Evolutionary conservation across 2,329 filamentous ascomycete genomes (phyloP).

Genomic region (Pestalotiopsis sp.): DNA sequence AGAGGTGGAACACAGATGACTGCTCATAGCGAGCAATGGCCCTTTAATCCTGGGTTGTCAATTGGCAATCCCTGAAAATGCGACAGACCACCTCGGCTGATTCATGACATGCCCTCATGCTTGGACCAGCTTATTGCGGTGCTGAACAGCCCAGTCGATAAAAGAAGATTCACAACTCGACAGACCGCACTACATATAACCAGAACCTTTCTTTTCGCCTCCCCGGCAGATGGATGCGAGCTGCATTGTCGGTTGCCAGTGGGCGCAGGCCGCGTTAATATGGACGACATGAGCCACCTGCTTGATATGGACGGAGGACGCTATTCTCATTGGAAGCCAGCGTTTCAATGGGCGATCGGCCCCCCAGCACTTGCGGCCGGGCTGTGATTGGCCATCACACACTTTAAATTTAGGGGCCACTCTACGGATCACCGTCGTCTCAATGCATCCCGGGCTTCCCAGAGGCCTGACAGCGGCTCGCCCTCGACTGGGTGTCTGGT

Average conservation of each 20-base stretch:
- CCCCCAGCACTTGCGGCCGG: slow-evolving; percentile 14
- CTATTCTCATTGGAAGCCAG: not conserved
- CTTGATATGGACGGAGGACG: not conserved
- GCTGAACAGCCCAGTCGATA: not conserved
- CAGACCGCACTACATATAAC: no score
- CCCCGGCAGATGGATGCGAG: not conserved
- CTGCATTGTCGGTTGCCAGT: slow-evolving; percentile 4
- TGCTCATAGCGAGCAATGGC: not conserved
- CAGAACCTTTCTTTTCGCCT: no score
- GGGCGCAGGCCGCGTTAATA: not conserved
- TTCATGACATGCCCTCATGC: not conserved
- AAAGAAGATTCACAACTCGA: not conserved
- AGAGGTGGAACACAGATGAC: not conserved
- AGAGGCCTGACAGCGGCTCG: slow-evolving; percentile 13
- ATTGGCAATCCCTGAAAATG: not conserved
- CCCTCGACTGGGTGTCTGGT: not conserved
- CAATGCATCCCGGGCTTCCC: slow-evolving; percentile 22
- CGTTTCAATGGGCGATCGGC: slow-evolving; percentile 19
- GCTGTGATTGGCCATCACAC: slow-evolving; percentile 23
- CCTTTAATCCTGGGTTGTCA: not conserved
- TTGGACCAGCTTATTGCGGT: not conserved
- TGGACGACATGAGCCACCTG: slow-evolving; percentile 3
- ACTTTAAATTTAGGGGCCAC: slow-evolving; percentile 22
- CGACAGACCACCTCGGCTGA: not conserved
- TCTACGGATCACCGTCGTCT: slow-evolving; percentile 23